phyloP scores from a whole-genome alignment of 176 grass and related monocot species.

The Phyllostachys edulis region DNA sequence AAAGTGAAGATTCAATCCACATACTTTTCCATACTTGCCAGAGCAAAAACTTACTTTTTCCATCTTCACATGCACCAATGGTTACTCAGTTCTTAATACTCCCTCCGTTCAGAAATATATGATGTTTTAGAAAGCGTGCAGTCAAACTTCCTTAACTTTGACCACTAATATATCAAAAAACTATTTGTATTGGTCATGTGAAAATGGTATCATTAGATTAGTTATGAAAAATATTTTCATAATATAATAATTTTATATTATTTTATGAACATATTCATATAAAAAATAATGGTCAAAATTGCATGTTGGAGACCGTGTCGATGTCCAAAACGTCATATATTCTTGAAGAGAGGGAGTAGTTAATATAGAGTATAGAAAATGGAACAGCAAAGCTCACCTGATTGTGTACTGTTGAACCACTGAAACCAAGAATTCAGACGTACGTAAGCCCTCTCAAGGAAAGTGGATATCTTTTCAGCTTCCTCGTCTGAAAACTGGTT shows the following conservation, averaged over 20 bases:
- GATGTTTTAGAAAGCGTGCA: too few relatives aligned
- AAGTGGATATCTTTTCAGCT: constrained; percentile 67
- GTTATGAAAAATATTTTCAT: too few relatives aligned
- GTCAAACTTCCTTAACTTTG: too few relatives aligned
- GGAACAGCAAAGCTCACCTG: constrained; percentile 52
- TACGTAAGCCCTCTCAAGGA: constrained; percentile 79
- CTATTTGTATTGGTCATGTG: too few relatives aligned
- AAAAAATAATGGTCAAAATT: too few relatives aligned
- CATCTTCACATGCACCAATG: neutral
- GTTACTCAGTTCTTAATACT: neutral
- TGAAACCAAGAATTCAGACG: constrained; percentile 93
- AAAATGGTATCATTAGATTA: too few relatives aligned
- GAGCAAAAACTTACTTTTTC: neutral
- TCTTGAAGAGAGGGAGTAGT: neutral
- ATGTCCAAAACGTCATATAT: too few relatives aligned
- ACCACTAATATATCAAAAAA: too few relatives aligned
- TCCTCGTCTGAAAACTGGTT: constrained; percentile 69
- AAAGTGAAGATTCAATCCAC: constrained; percentile 5
- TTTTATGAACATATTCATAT: too few relatives aligned
- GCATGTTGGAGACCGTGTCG: too few relatives aligned
- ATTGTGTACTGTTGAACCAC: constrained; percentile 91
- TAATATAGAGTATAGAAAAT: neutral
- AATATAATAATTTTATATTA: too few relatives aligned
- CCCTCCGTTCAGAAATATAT: too few relatives aligned
- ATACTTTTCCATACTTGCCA: neutral